These are phyloP conservation scores for Akanthomyces dipterigenus DNA, from an alignment of 2,329 filamentous ascomycete species.

Conservation along the genomic window DNA sequence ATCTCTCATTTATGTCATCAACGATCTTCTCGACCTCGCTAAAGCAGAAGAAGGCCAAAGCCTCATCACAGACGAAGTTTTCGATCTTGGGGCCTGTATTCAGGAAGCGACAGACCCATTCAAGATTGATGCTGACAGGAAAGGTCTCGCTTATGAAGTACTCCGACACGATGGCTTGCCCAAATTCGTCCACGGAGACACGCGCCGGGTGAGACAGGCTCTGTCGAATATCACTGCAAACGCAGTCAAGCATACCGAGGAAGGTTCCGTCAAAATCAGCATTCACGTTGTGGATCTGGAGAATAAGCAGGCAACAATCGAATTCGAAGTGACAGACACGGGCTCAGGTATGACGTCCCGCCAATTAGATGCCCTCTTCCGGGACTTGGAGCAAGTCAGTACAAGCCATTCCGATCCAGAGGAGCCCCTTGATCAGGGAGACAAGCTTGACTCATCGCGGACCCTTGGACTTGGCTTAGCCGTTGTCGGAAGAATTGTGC, in stretches of 20 bases:
- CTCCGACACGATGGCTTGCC: slow-evolving; percentile 63
- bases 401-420: slow-evolving; percentile 29
- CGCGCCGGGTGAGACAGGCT: slow-evolving; percentile 71
- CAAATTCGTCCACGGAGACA: slow-evolving; percentile 66
- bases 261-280: slow-evolving; percentile 65
- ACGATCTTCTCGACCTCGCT: slow-evolving; percentile 81
- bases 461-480: slow-evolving; percentile 78
- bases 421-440: slow-evolving; percentile 11
- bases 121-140: slow-evolving; percentile 65
- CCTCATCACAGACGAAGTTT: slow-evolving; percentile 72
- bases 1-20: slow-evolving; percentile 89
- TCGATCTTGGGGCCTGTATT: slow-evolving; percentile 65
- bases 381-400: slow-evolving; percentile 53
- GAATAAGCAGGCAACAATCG: slow-evolving; percentile 55
- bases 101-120: slow-evolving; percentile 74
- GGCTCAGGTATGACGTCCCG: slow-evolving; percentile 64
- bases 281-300: slow-evolving; percentile 52
- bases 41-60: slow-evolving; percentile 78
- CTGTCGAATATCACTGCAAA: slow-evolving; percentile 81
- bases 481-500: slow-evolving; percentile 75
- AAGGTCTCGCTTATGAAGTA: slow-evolving; percentile 65
- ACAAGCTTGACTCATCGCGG: slow-evolving; percentile 27
- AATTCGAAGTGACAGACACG: slow-evolving; percentile 70
- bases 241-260: slow-evolving; percentile 68
- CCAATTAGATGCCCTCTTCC: slow-evolving; percentile 50